Base-by-base conservation (phyloP, 208 protist species). In the Trypanosoma cruzi region DNA sequence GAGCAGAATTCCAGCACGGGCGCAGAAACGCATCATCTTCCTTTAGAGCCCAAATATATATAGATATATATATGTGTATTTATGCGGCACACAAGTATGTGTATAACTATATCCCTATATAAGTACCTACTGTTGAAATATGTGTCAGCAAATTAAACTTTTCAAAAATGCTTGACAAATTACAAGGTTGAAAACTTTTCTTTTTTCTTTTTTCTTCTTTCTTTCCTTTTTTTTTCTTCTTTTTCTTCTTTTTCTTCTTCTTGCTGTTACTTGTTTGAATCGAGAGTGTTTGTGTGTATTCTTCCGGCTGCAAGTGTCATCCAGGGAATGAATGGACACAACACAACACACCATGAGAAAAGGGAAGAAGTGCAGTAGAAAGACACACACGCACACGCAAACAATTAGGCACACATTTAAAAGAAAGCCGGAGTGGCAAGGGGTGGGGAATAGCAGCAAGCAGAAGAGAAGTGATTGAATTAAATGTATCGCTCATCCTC, bases 11-110 rank as follows among this genome's bases (percentile, higher is more conserved):
- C 68, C 37, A 37, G 54, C 57, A 73, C 80, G 81, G 64, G 64
- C 46, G 61, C 71, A 62, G 16, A 40, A 34, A 64, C 83, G 78
- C 78, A 88, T 80, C 59, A 66, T 82, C 31, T 10, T 11, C 59
- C 31, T 20, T 49, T 59, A 54, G 28, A 54, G 50, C n/a, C n/a
- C n/a, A n/a, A n/a, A n/a, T n/a, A n/a, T n/a, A n/a, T n/a, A n/a
- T n/a, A n/a, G n/a, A n/a, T n/a, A n/a, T n/a, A n/a, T n/a, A n/a
- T n/a, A n/a, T n/a, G n/a, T n/a, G n/a, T n/a, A n/a, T n/a, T n/a
- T n/a, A n/a, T n/a, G n/a, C n/a, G n/a, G n/a, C n/a, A n/a, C n/a
- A n/a, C n/a, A n/a, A n/a, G n/a, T n/a, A n/a, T n/a, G n/a, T n/a
- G n/a, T n/a, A n/a, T n/a, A n/a, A n/a, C n/a, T n/a, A n/a, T n/a